Evolutionary conservation across 768 basidiomycete genomes (phyloP).

Genomic region (Lepiota venenata): DNA sequence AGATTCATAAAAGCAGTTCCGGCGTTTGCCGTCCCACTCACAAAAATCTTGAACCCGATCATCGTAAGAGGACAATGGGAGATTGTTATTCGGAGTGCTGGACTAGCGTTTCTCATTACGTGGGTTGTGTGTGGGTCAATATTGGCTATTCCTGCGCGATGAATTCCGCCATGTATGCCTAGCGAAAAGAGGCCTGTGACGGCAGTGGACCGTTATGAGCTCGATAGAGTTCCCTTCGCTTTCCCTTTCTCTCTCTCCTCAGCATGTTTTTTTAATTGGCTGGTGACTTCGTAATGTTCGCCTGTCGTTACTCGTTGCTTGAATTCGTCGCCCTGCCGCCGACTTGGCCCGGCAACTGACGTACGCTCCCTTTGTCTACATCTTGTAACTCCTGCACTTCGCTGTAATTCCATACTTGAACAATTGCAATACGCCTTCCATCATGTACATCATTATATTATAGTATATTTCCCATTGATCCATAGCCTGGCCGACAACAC

Average conservation of each 20-base stretch:
- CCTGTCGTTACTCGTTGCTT: not conserved
- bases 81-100: constrained; percentile 62
- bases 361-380: not conserved
- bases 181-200: too few species aligned
- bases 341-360: not conserved
- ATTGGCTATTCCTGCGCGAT: constrained; percentile 36
- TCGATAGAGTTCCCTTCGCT: not conserved
- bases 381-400: not conserved
- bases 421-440: too few species aligned
- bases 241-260: not conserved
- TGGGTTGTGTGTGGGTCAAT: constrained; percentile 38
- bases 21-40: constrained; percentile 68
- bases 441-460: too few species aligned
- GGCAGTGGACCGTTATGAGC: constrained; percentile 1
- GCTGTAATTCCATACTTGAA: too few species aligned
- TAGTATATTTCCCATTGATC: too few species aligned
- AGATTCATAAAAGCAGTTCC: constrained; percentile 55
- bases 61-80: constrained; percentile 85
- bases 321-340: not conserved
- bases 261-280: not conserved
- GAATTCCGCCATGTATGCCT: constrained; percentile 7
- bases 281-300: not conserved
- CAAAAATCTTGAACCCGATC: constrained; percentile 63
- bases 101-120: constrained; percentile 42
- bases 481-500: too few species aligned